Evolutionary conservation across 1,284 basidiomycete species (phyloP).

Genomic region (Puccinia horiana): DNA sequence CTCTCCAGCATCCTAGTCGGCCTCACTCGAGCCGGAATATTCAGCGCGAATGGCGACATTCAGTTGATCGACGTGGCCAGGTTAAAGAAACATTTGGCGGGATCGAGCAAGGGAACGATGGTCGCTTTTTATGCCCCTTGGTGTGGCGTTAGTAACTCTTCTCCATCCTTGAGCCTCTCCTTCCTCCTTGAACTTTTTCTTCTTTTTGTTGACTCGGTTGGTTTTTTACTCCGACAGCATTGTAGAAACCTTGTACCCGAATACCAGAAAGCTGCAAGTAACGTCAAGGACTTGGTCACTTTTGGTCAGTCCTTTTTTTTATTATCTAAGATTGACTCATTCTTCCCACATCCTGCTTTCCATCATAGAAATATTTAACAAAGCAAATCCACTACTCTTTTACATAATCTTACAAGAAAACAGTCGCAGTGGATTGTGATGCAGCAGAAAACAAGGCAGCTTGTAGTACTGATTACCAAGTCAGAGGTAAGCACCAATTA

Average conservation of each 20-base stretch:
- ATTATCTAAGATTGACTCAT: not conserved
- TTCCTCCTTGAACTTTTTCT: too few species aligned
- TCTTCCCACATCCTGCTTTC: not conserved
- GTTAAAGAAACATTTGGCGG: slow-evolving; percentile 39
- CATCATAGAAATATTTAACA: too few species aligned
- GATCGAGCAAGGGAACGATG: slow-evolving; percentile 45
- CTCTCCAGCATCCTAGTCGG: not conserved
- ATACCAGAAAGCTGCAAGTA: slow-evolving; percentile 43
- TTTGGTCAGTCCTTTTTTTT: slow-evolving; percentile 24
- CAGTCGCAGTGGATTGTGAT: slow-evolving; percentile 48
- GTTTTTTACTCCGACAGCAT: not conserved
- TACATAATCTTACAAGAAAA: not conserved
- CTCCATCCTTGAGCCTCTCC: not conserved
- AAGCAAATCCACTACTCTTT: too few species aligned
- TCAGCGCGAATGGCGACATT: slow-evolving; percentile 41
- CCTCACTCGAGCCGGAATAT: slow-evolving; percentile 22
- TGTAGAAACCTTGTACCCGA: slow-evolving; percentile 43
- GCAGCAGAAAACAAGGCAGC: slow-evolving; percentile 42
- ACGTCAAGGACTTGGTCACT: slow-evolving; percentile 38
- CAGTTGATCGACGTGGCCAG: slow-evolving; percentile 1
- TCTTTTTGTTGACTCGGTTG: too few species aligned
- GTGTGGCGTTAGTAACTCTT: slow-evolving; percentile 27
- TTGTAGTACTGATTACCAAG: slow-evolving; percentile 40
- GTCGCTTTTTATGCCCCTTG: slow-evolving; percentile 42
- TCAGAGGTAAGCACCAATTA: slow-evolving; percentile 24